phyloP scores from a whole-genome alignment of 176 grass and related monocot genomes.

The Luzula sylvatica region DNA sequence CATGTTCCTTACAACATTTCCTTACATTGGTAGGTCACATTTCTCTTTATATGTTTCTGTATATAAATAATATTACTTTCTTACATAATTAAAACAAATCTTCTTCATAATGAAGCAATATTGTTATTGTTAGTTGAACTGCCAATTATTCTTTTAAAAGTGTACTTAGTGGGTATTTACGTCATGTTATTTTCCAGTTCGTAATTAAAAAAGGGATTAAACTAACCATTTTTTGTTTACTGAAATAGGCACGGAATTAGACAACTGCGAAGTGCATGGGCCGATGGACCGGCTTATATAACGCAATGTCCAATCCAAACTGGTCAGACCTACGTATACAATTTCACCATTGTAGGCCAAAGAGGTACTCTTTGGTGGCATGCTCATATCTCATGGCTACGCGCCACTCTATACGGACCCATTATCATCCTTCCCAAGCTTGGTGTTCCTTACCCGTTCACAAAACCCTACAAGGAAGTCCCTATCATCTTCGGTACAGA shows the following conservation, averaged over 20 bases:
- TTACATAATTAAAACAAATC: neutral
- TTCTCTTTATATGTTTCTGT: conserved; percentile 15
- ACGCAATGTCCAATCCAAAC: conserved; percentile 79
- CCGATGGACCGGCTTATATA: conserved; percentile 62
- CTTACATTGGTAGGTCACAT: conserved; percentile 53
- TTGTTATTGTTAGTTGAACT: conserved; percentile 9
- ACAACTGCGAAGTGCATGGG: conserved; percentile 64
- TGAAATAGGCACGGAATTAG: conserved; percentile 49
- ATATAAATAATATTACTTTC: neutral
- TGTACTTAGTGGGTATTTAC: neutral
- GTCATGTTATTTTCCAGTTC: neutral
- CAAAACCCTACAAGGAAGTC: conserved; percentile 39
- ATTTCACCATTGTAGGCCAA: conserved; percentile 41
- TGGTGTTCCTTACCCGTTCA: conserved; percentile 67
- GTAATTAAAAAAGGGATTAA: neutral
- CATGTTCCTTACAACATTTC: conserved; percentile 54
- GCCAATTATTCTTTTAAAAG: neutral
- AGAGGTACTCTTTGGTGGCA: conserved; percentile 73
- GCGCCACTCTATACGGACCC: conserved; percentile 51
- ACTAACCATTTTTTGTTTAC: neutral
- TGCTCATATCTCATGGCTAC: conserved; percentile 55
- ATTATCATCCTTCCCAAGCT: conserved; percentile 63
- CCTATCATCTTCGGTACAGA: conserved; percentile 38
- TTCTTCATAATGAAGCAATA: conserved; percentile 15
- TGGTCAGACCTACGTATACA: conserved; percentile 47